Evolutionary conservation across 2,329 filamentous ascomycete genomes (phyloP), one percentile per base, ranked within the genome.

Genomic region (Xylaria sp.): DNA sequence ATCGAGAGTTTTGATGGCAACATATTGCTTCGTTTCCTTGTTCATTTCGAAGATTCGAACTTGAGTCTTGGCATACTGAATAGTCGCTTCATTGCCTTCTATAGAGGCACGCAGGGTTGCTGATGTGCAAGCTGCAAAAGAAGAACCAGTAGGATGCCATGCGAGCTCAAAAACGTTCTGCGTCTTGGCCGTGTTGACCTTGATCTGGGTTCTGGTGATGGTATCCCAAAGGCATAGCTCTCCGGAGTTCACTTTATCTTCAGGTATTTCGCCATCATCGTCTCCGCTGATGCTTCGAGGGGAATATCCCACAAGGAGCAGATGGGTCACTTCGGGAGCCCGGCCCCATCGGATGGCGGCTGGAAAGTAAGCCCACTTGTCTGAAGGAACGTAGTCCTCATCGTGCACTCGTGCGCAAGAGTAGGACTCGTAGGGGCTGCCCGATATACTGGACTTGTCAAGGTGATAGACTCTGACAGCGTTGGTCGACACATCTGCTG

Each of bases 131-230:
- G 78, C 83, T 4, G 83, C 73, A 64, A 87, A 87, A 19, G 76
- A 75, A 2, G 75, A 72, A 51, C 80, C 74, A 0, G 68, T 76
- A 0, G 85, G 84, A 66, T 88, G 85, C 85, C 85, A 88, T 0
- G 78, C 74, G 1, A 87, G 81, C 66, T 88, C 85, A 50, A 88
- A 88, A 1, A 87, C 82, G 59, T 88, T 87, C 51, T 83, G 79
- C 0, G 78, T 79, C 0, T 79, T 79, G 1, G 78, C 80, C 2
- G 80, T 79, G 18, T 76, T 72, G 2, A 87, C 76, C 3, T 74
- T 75, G 50, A 85, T 72, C 50, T 76, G 74, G 8, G 74, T 69
- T 8, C 75, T 74, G 1, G 72, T 74, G 0, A 69, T 57, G 0
- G 80, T 78, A 67, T 88, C 77, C 83, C 83, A 87, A 1, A 87